Evolutionary conservation across 1,139 yeast species (phyloP), one percentile per base, ranked within the genome.

Genomic region (Nakaseomyces kungkrabaensis): DNA sequence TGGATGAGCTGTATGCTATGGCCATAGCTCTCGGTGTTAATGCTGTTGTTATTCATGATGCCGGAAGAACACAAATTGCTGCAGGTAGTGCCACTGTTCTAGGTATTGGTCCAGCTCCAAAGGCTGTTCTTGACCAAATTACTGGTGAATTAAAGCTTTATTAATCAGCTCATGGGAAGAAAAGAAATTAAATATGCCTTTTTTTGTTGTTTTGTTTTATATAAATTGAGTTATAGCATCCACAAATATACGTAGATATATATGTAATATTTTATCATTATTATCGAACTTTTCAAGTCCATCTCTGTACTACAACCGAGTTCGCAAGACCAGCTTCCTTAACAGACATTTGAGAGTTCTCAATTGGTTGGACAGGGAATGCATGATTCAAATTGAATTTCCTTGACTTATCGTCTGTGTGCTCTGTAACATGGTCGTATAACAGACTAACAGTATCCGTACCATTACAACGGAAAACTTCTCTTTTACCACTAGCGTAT

Each of bases 31-130:
- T 87, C 47, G 92, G 92, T 1, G 77, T 92, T 24, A 85, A 89
- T 59, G 79, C 90, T 2, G 77, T 81, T 56, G 76, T 87, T 6
- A 88, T 94, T 37, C 95, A 85, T 59, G 99, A 92, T 69, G 98
- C 98, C 32, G 98, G 98, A 4, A 76, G 97, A 61, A 94, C 98
- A 0, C 97, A 92, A 66, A 82, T 92, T 47, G 96, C 89, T 9
- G 85, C 96, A 5, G 97, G 97, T 1, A 82, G 94, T 55, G 95
- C 95, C 3, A 92, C 98, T 0, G 97, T 94, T 0, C 71, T 92
- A 31, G 98, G 97, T 0, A 67, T 92, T 33, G 98, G 99, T 0
- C 99, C 99, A 1, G 98, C 96, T 11, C 97, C 97, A n/a, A 86
- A 85, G 59, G 63, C 76, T 0, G 80, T 82, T 0, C 68, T 92